These are phyloP conservation scores for Aspergillus sclerotioniger DNA, from an alignment of 495 filamentous ascomycete species.

Conservation along the genomic window DNA sequence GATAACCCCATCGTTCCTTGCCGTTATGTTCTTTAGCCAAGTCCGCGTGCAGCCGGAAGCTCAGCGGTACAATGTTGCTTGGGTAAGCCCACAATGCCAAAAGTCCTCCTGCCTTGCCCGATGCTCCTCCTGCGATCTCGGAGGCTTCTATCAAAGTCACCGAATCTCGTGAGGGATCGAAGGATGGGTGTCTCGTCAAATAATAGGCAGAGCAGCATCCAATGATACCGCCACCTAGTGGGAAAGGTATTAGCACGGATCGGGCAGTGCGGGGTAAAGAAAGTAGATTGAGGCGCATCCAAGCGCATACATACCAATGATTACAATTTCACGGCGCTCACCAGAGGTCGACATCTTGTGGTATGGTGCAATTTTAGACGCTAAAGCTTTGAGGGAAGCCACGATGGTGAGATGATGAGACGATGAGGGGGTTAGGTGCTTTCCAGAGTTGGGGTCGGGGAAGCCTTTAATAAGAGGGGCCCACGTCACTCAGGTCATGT, in stretches of 20 bases:
- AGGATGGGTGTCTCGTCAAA: conserved; percentile 83
- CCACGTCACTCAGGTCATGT: conserved; percentile 33
- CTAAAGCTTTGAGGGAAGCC: conserved; percentile 26
- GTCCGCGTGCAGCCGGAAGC: conserved; percentile 78
- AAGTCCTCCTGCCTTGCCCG: conserved; percentile 92
- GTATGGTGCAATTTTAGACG: conserved; percentile 20
- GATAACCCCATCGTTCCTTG: conserved; percentile 82
- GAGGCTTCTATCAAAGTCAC: conserved; percentile 89
- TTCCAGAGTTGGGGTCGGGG: conserved; percentile 1
- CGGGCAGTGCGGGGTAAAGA: conserved; percentile 29
- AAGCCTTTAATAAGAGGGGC: background rate
- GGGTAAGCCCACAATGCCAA: conserved; percentile 94
- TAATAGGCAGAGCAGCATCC: conserved; percentile 93
- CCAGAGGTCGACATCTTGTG: conserved; percentile 35
- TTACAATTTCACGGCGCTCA: conserved; percentile 62
- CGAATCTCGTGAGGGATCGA: conserved; percentile 68
- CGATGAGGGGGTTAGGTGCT: conserved; percentile 1
- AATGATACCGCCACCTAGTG: conserved; percentile 89
- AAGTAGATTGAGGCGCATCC: conserved; percentile 6
- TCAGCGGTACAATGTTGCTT: conserved; percentile 77
- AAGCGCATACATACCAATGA: conserved; percentile 54
- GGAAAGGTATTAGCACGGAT: conserved; percentile 11
- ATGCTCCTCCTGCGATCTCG: conserved; percentile 85
- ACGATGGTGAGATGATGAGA: conserved; percentile 21
- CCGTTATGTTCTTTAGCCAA: conserved; percentile 85